Evolutionary conservation across 345 rosid species (phyloP).

Genomic region (Raphanus sativus): DNA sequence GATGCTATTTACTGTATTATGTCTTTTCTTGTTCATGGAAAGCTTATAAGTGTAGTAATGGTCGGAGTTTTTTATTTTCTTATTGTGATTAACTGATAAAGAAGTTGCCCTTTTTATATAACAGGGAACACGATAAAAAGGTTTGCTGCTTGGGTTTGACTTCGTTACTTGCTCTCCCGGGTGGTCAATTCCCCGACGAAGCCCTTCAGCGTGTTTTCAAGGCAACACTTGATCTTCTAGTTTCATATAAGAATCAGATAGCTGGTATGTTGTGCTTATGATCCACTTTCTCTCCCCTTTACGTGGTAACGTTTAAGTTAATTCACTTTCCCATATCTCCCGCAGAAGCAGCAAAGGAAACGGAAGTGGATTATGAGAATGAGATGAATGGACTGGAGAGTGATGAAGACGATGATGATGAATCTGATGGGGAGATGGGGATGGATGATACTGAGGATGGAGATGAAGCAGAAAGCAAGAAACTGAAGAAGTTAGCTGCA

Average conservation of each 20-base stretch:
- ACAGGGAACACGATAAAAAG: slow-evolving; percentile 95
- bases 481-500: slow-evolving; percentile 80
- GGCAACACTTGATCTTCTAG: slow-evolving; percentile 81
- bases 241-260: slow-evolving; percentile 91
- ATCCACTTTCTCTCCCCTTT: background rate
- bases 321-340: slow-evolving; percentile 4
- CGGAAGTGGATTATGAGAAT: slow-evolving; percentile 80
- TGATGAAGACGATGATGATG: slow-evolving; percentile 80
- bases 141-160: slow-evolving; percentile 97
- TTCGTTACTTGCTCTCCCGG: slow-evolving; percentile 81
- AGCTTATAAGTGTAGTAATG: background rate
- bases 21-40: slow-evolving; percentile 4
- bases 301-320: slow-evolving; percentile 1
- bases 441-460: slow-evolving; percentile 92
- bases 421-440: slow-evolving; percentile 96
- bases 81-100: slow-evolving; percentile 14
- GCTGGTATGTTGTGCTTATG: slow-evolving; percentile 54
- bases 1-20: background rate
- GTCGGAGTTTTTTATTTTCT: background rate
- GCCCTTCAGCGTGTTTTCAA: slow-evolving; percentile 90
- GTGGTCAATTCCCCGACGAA: slow-evolving; percentile 79
- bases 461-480: slow-evolving; percentile 83
- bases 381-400: slow-evolving; percentile 92
- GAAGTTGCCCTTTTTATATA: slow-evolving; percentile 13
- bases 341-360: slow-evolving; percentile 86